phyloP scores from a whole-genome alignment of 2,329 filamentous ascomycete genomes.

The Cladophialophora bantiana region DNA sequence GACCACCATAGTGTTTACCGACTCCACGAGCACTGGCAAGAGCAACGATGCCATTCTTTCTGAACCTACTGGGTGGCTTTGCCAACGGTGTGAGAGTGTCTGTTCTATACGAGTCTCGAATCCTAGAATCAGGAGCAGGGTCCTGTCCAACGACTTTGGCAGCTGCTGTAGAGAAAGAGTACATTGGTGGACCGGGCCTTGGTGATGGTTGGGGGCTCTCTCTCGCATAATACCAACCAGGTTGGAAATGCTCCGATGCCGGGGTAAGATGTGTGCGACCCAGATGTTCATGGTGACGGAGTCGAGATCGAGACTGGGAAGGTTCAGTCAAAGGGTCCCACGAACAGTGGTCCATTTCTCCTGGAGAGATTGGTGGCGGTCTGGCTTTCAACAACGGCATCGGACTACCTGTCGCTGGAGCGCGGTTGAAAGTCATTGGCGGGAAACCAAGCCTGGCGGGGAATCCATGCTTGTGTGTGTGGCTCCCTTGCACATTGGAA shows the following conservation, averaged over 20 bases:
- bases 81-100: slow-evolving; percentile 40
- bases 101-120: slow-evolving; percentile 41
- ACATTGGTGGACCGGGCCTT: slow-evolving; percentile 25
- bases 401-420: slow-evolving; percentile 40
- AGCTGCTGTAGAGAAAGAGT: slow-evolving; percentile 41
- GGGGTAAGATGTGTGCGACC: slow-evolving; percentile 13
- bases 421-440: slow-evolving; percentile 29
- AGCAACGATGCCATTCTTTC: slow-evolving; percentile 39
- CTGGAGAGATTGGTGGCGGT: slow-evolving; percentile 18
- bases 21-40: slow-evolving; percentile 35
- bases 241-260: slow-evolving; percentile 37
- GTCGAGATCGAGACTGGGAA: slow-evolving; percentile 13
- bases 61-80: slow-evolving; percentile 36
- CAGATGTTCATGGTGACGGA: slow-evolving; percentile 14
- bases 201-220: slow-evolving; percentile 16
- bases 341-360: slow-evolving; percentile 21
- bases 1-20: slow-evolving; percentile 33
- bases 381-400: slow-evolving; percentile 36
- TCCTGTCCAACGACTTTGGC: slow-evolving; percentile 37
- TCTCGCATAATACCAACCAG: slow-evolving; percentile 40
- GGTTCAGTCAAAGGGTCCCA: slow-evolving; percentile 15
- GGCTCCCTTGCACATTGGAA: slow-evolving; percentile 1
- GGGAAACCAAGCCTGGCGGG: slow-evolving; percentile 12
- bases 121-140: slow-evolving; percentile 39
- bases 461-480: slow-evolving; percentile 3